Conservation (phyloP, 257 asterid species). For the Nicotiana tabacum region DNA sequence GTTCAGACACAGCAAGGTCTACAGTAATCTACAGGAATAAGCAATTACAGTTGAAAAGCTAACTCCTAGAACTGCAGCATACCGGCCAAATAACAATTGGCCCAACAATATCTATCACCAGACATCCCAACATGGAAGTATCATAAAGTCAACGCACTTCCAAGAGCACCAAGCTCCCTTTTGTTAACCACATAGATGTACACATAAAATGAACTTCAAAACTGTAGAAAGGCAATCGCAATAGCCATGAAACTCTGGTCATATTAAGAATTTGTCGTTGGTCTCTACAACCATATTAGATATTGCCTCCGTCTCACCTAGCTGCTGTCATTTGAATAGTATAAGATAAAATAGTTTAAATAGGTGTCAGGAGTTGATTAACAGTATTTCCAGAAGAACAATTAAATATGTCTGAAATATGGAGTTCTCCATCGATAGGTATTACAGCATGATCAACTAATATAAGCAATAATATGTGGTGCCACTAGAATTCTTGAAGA, state of each 20-base stretch:
- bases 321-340: background rate
- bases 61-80: background rate
- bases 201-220: background rate
- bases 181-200: background rate
- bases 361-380: background rate
- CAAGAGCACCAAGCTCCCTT: background rate
- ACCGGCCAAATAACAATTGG: background rate
- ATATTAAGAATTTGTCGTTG: background rate
- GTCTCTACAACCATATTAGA: background rate
- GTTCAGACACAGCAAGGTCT: background rate
- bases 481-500: background rate
- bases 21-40: background rate
- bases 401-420: background rate
- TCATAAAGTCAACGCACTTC: background rate
- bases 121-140: background rate
- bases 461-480: background rate
- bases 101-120: background rate
- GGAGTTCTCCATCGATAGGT: background rate
- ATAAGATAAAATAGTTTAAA: background rate
- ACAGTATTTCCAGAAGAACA: background rate
- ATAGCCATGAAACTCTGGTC: background rate
- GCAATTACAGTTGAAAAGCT: background rate
- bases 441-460: background rate
- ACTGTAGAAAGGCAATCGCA: background rate
- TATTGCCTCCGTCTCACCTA: background rate